phyloP scores from a whole-genome alignment of 148 eudicot species.

The Rhododendron griersonianum region DNA sequence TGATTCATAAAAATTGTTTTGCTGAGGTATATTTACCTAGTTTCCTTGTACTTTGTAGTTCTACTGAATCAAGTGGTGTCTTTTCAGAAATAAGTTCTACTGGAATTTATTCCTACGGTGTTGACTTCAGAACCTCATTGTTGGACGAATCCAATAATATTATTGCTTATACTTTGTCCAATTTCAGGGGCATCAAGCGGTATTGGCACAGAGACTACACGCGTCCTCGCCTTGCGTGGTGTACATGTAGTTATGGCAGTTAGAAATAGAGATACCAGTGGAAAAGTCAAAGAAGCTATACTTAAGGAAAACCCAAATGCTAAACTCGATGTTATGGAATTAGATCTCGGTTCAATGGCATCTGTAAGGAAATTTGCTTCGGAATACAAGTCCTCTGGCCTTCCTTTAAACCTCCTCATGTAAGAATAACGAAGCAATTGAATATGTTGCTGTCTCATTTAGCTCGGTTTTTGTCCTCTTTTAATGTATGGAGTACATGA shows the following conservation, averaged over 20 bases:
- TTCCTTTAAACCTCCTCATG: conserved; percentile 48
- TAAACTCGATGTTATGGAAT: conserved; percentile 79
- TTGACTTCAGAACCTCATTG: neutral
- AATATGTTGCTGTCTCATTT: neutral
- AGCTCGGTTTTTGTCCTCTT: neutral
- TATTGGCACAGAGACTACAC: conserved; percentile 7
- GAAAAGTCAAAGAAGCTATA: conserved; percentile 55
- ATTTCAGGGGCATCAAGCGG: conserved; percentile 89
- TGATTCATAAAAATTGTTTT: neutral
- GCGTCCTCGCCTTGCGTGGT: neutral
- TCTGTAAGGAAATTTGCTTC: conserved; percentile 77
- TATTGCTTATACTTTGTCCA: neutral
- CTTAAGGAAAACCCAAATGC: conserved; percentile 58
- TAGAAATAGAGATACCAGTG: conserved; percentile 34
- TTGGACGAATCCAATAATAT: neutral
- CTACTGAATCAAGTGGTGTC: neutral
- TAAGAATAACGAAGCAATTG: conserved; percentile 27
- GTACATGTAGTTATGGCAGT: neutral
- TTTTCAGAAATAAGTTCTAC: neutral
- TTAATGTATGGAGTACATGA: neutral
- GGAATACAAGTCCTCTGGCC: conserved; percentile 41
- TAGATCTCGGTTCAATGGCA: conserved; percentile 78
- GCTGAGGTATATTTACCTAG: neutral
- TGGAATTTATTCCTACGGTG: neutral
- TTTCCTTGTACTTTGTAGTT: neutral